These are phyloP conservation scores for Coemansia nantahalensis DNA, from an alignment of 192 early-diverging fungal species.

Conservation along the genomic window DNA sequence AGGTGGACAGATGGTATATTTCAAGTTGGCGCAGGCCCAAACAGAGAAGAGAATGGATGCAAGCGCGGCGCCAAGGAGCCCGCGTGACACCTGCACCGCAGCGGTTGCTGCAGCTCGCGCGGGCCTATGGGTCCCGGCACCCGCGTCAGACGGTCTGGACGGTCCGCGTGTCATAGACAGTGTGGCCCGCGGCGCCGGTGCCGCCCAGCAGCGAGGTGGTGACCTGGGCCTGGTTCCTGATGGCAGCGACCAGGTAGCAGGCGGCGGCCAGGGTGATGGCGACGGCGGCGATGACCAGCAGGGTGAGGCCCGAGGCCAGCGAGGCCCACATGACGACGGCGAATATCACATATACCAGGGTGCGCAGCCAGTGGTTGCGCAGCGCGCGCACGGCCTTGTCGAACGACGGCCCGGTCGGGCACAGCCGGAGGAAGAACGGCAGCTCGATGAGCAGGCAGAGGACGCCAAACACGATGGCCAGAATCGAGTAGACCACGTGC, in stretches of 20 bases:
- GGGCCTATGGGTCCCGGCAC: neutral
- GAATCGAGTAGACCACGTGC: conserved; percentile 48
- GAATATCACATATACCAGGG: conserved; percentile 48
- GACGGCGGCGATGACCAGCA: conserved; percentile 47
- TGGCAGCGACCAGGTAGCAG: conserved; percentile 48
- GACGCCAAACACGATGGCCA: conserved; percentile 50
- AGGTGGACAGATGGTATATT: too few species aligned
- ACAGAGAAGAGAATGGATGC: too few species aligned
- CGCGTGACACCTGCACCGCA: too few species aligned
- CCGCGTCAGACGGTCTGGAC: conserved; percentile 20
- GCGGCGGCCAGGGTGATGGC: conserved; percentile 38
- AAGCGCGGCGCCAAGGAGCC: too few species aligned
- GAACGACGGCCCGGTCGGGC: conserved; percentile 41
- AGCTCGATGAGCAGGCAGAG: conserved; percentile 48
- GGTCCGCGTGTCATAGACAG: conserved; percentile 24
- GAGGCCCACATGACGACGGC: conserved; percentile 54
- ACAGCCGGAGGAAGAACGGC: conserved; percentile 35
- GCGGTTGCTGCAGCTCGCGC: too few species aligned
- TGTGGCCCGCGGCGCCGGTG: conserved; percentile 21
- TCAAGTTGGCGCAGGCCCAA: too few species aligned
- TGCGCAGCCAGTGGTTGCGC: conserved; percentile 52
- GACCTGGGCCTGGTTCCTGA: conserved; percentile 46
- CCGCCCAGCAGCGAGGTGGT: conserved; percentile 40
- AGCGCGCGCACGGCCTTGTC: conserved; percentile 32
- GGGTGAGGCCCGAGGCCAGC: conserved; percentile 40